Evolutionary conservation across 2,329 filamentous ascomycete genomes (phyloP).

Genomic region (Cercospora sp.): DNA sequence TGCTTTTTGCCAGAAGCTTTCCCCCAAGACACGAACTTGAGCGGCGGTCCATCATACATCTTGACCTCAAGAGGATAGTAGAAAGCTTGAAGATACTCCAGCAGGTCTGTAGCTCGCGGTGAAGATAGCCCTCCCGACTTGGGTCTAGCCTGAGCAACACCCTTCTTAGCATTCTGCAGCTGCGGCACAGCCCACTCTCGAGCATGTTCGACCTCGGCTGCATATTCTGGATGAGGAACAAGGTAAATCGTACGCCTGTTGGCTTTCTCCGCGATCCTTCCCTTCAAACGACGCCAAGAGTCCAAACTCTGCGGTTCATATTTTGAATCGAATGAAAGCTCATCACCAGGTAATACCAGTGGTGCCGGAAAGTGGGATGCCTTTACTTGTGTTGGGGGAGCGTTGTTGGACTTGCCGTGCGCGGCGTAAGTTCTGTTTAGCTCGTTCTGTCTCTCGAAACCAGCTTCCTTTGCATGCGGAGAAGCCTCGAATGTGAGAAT

Average conservation of each 20-base stretch:
- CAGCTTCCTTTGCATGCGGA: conserved; percentile 39
- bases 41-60: conserved; percentile 37
- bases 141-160: background rate
- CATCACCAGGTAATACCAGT: conserved; percentile 60
- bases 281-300: conserved; percentile 54
- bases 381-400: conserved; percentile 11
- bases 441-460: conserved; percentile 38
- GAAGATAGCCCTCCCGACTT: background rate
- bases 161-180: background rate
- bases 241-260: conserved; percentile 57
- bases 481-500: conserved; percentile 35
- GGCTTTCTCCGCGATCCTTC: conserved; percentile 47
- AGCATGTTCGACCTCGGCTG: conserved; percentile 43
- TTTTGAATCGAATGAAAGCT: conserved; percentile 56
- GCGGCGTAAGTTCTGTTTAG: conserved; percentile 20
- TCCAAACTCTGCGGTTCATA: conserved; percentile 54
- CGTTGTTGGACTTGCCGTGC: conserved; percentile 2
- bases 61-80: conserved; percentile 59
- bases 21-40: conserved; percentile 55
- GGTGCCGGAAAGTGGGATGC: conserved; percentile 55
- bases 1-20: conserved; percentile 17
- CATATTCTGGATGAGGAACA: conserved; percentile 48
- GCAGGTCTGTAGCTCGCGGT: conserved; percentile 33
- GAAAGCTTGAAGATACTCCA: conserved; percentile 50
- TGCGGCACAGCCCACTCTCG: conserved; percentile 45